Evolutionary conservation across 768 basidiomycete genomes (phyloP).

Genomic region (Leccinum ochraceum): DNA sequence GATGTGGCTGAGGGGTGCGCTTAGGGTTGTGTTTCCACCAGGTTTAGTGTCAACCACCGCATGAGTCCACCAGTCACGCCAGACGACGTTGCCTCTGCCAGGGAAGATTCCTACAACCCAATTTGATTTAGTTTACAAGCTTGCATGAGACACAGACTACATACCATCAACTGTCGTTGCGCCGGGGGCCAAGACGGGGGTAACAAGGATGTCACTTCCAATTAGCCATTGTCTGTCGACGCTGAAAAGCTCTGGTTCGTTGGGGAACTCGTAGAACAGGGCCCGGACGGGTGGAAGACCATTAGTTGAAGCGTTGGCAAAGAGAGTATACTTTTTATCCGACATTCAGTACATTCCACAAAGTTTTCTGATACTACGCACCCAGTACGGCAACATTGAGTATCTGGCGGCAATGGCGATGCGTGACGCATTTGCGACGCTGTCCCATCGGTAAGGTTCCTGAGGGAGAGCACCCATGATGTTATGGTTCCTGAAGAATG

Average conservation of each 20-base stretch:
- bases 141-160: slow-evolving; percentile 7
- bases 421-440: slow-evolving; percentile 76
- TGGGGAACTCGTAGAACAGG: slow-evolving; percentile 77
- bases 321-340: slow-evolving; percentile 47
- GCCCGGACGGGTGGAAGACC: slow-evolving; percentile 76
- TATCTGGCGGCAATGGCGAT: slow-evolving; percentile 74
- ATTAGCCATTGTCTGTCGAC: slow-evolving; percentile 73
- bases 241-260: slow-evolving; percentile 62
- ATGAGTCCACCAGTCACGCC: slow-evolving; percentile 79
- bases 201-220: slow-evolving; percentile 70
- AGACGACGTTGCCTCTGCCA: slow-evolving; percentile 55
- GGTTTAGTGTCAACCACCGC: slow-evolving; percentile 46
- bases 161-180: slow-evolving; percentile 65
- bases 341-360: background rate
- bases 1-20: slow-evolving; percentile 76
- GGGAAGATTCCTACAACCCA: slow-evolving; percentile 57
- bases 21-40: slow-evolving; percentile 48
- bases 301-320: slow-evolving; percentile 41
- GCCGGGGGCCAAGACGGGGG: slow-evolving; percentile 72
- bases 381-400: slow-evolving; percentile 78
- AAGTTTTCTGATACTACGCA: slow-evolving; percentile 32
- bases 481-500: slow-evolving; percentile 85
- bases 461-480: slow-evolving; percentile 63
- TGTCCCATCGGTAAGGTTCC: slow-evolving; percentile 82
- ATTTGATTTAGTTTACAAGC: background rate